Conservation (phyloP, 1,139 yeast genomes). For the Arxiozyma telluris region DNA sequence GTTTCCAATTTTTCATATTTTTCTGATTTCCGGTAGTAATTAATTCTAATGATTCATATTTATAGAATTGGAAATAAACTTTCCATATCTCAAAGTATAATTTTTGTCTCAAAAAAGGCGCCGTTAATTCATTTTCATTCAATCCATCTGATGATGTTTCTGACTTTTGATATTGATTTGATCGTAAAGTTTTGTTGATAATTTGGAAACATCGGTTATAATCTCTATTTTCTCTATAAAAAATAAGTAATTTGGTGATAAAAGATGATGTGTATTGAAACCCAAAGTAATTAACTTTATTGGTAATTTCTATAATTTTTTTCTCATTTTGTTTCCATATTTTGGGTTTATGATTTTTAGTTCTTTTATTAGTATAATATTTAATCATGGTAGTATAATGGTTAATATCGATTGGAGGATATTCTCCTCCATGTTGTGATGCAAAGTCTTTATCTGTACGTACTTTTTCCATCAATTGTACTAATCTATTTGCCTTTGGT, state of each 20-base stretch:
- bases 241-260: constrained; percentile 16
- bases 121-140: background rate
- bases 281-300: constrained; percentile 10
- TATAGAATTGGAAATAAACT: constrained; percentile 18
- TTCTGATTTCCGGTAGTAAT: constrained; percentile 1
- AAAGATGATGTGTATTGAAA: constrained; percentile 16
- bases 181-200: constrained; percentile 13
- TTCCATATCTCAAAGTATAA: constrained; percentile 26
- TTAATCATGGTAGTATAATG: constrained; percentile 25
- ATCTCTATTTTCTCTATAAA: constrained; percentile 14
- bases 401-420: constrained; percentile 4
- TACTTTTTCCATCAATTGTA: background rate
- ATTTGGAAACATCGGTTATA: constrained; percentile 17
- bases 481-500: constrained; percentile 10
- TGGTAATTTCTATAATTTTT: constrained; percentile 9
- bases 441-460: background rate
- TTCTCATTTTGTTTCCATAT: background rate
- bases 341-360: background rate
- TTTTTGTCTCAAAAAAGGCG: constrained; percentile 8
- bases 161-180: background rate
- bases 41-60: constrained; percentile 8
- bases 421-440: background rate
- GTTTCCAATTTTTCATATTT: background rate
- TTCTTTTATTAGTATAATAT: constrained; percentile 10
- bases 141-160: background rate